Evolutionary conservation across 2,329 filamentous ascomycete species (phyloP).

Genomic region (Colletotrichum cuscutae): DNA sequence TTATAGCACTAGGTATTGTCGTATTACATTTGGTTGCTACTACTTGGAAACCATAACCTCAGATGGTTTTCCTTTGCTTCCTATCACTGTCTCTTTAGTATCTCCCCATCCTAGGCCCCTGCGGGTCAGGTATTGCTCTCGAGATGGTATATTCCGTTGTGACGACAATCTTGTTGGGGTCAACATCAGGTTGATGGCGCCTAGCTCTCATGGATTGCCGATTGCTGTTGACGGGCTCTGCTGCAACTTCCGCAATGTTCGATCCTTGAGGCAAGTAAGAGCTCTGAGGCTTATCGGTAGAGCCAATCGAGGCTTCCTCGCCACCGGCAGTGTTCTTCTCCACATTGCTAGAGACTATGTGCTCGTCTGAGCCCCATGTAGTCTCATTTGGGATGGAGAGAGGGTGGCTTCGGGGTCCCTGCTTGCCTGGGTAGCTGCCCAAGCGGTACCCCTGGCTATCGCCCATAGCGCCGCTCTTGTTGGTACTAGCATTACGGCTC

Average conservation of each 20-base stretch:
- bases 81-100: not conserved
- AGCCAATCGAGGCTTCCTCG: slow-evolving; percentile 6
- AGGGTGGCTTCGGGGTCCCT: not conserved
- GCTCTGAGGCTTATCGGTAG: not conserved
- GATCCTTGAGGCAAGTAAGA: not conserved
- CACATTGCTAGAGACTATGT: not conserved
- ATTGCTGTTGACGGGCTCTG: not conserved
- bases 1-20: too few relatives aligned
- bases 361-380: slow-evolving; percentile 4
- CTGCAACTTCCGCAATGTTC: not conserved
- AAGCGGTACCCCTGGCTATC: slow-evolving; percentile 21
- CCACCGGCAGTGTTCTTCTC: not conserved
- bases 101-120: not conserved
- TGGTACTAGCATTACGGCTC: slow-evolving; percentile 26
- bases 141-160: slow-evolving; percentile 18
- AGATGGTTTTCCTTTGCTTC: too few relatives aligned
- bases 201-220: not conserved
- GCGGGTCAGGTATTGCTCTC: not conserved
- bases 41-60: too few relatives aligned
- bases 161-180: slow-evolving; percentile 6
- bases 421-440: slow-evolving; percentile 17
- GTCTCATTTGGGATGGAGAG: slow-evolving; percentile 15
- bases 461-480: slow-evolving; percentile 1
- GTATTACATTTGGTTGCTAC: too few relatives aligned
- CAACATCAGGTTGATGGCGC: not conserved